Conservation (phyloP, 768 basidiomycete genomes). For the Rhizopogon vulgaris region DNA sequence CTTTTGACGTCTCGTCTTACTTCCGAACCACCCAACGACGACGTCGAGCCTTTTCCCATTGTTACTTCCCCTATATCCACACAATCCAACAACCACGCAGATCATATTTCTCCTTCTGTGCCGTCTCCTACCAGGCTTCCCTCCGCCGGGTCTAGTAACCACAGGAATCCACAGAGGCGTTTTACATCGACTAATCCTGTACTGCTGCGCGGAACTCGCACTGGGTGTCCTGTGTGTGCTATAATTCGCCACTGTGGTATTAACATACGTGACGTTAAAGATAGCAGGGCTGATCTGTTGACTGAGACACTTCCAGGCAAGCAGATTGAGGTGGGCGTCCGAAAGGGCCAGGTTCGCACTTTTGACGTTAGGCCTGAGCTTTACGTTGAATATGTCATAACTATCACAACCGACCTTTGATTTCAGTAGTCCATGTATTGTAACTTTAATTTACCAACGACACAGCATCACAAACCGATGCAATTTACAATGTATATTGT, state of each 20-base stretch:
- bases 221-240: slow-evolving; percentile 1
- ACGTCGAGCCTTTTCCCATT: too few relatives aligned
- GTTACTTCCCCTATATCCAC: not conserved
- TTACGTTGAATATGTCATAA: not conserved
- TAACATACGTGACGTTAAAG: not conserved
- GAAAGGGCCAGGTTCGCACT: not conserved
- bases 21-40: not conserved
- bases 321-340: not conserved
- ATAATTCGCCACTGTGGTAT: not conserved
- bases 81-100: too few relatives aligned
- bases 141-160: not conserved
- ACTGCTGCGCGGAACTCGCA: not conserved
- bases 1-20: not conserved
- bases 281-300: not conserved
- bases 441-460: not conserved
- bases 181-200: not conserved
- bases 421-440: not conserved
- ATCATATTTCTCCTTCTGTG: too few relatives aligned
- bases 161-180: not conserved
- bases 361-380: not conserved
- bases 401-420: not conserved
- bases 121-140: too few relatives aligned
- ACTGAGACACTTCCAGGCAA: not conserved
- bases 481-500: not conserved
- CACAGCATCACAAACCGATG: not conserved